Percentiles rank a stretch among this genome's conserved stretches.
Evolutionary conservation across 176 grass and related monocot species (phyloP).

Genomic region (Cocos nucifera): DNA sequence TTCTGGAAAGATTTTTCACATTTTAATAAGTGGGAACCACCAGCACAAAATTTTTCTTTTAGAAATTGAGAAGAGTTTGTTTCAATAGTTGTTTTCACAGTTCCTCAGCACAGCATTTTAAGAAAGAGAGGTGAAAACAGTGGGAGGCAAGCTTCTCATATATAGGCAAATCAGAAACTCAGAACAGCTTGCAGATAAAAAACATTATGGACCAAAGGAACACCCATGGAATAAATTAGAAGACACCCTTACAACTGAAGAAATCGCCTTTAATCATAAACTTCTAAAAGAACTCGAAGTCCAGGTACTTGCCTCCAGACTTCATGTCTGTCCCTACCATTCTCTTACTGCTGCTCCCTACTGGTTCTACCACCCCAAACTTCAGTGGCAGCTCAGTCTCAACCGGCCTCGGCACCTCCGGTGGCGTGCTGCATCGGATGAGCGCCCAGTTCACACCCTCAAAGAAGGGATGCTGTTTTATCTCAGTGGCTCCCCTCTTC

Average conservation of each 20-base stretch:
- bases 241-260: neutral
- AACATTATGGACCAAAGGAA: too few species aligned
- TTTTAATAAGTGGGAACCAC: too few species aligned
- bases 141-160: too few species aligned
- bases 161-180: too few species aligned
- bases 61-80: too few species aligned
- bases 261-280: conserved; percentile 6
- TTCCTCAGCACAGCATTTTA: too few species aligned
- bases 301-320: conserved; percentile 65
- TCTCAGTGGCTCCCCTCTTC: conserved; percentile 87
- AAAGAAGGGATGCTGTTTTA: conserved; percentile 90
- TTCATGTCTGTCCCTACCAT: conserved; percentile 48
- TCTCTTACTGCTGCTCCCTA: conserved; percentile 50
- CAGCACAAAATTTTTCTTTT: too few species aligned
- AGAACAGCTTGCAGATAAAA: too few species aligned
- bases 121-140: too few species aligned
- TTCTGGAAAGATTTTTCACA: too few species aligned
- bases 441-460: conserved; percentile 96
- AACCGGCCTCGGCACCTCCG: conserved; percentile 64
- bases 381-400: conserved; percentile 53
- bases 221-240: neutral
- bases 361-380: conserved; percentile 23
- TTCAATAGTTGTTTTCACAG: too few species aligned
- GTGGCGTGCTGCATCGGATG: conserved; percentile 81
- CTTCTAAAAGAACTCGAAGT: conserved; percentile 97